Conservation (phyloP, 2,329 filamentous ascomycete genomes). For the Beauveria sp. region DNA sequence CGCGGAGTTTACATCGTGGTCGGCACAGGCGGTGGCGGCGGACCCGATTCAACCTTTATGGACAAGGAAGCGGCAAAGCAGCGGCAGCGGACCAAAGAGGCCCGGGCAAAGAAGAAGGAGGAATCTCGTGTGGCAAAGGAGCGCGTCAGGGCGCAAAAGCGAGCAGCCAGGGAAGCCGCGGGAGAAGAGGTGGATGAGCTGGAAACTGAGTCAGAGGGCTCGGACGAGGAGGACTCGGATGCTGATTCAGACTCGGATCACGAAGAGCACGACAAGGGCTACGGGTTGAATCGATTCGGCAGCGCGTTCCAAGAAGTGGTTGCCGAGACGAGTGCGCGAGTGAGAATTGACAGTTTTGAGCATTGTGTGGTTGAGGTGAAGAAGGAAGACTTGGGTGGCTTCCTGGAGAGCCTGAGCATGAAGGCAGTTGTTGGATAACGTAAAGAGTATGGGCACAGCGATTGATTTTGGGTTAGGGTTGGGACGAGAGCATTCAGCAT, state of each 20-base stretch:
- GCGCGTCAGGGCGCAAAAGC: constrained; percentile 53
- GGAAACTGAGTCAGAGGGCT: constrained; percentile 37
- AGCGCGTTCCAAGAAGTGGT: constrained; percentile 95
- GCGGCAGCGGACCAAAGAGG: constrained; percentile 53
- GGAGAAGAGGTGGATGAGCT: constrained; percentile 39
- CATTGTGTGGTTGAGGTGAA: constrained; percentile 96
- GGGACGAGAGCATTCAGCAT: neutral
- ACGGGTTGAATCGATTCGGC: constrained; percentile 82
- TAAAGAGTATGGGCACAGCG: neutral
- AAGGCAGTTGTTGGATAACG: constrained; percentile 67
- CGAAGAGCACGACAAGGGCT: constrained; percentile 50
- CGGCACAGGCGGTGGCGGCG: constrained; percentile 80
- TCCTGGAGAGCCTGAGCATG: constrained; percentile 85
- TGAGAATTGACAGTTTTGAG: constrained; percentile 93
- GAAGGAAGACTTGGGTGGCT: constrained; percentile 86
- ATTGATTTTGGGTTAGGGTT: constrained; percentile 3
- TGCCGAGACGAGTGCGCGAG: constrained; percentile 78
- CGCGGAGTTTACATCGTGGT: constrained; percentile 87
- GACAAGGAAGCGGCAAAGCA: constrained; percentile 60
- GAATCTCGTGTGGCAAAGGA: constrained; percentile 49
- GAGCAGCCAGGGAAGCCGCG: constrained; percentile 44
- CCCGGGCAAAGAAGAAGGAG: constrained; percentile 55
- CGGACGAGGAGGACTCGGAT: constrained; percentile 33
- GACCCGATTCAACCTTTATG: constrained; percentile 61
- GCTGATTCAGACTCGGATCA: constrained; percentile 49